Conservation (phyloP, 495 filamentous ascomycete species). For the Cladorrhinum samala region DNA sequence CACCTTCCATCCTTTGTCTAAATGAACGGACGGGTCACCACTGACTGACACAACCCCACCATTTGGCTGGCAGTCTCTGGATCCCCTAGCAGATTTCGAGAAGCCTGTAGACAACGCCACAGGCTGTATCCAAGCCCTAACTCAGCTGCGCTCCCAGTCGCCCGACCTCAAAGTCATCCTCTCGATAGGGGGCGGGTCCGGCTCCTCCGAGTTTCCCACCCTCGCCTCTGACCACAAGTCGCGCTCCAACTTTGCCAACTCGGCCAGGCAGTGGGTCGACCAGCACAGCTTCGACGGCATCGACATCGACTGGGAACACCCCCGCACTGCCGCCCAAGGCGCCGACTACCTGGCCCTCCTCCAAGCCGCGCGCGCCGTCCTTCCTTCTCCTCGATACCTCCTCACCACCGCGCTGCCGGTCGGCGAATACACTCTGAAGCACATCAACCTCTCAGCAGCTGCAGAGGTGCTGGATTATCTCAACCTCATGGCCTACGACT, state of each 20-base stretch:
- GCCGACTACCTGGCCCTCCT: not conserved
- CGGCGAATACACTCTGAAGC: not conserved
- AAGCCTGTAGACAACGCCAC: not conserved
- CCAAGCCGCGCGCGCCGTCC: not conserved
- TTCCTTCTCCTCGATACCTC: not conserved
- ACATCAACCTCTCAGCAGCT: not conserved
- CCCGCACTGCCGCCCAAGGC: not conserved
- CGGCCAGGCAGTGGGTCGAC: not conserved
- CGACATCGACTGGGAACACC: not conserved
- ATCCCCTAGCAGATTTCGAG: not conserved
- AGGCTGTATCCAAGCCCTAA: not conserved
- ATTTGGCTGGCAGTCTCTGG: not conserved
- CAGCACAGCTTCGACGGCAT: not conserved
- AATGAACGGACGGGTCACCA: too few species aligned
- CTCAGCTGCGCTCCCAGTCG: not conserved
- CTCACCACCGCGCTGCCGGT: not conserved
- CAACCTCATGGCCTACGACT: not conserved
- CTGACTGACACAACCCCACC: too few species aligned
- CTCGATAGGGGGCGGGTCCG: not conserved
- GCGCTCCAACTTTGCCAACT: not conserved
- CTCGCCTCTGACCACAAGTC: not conserved
- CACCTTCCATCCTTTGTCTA: not conserved
- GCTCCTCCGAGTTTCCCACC: not conserved
- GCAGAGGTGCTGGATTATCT: not conserved
- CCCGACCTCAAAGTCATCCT: not conserved